Percentiles rank a stretch among this genome's conserved stretches.
These are phyloP conservation scores for Sextonia rubra DNA, from an alignment of 164 flowering plant species.

Conservation along the genomic window DNA sequence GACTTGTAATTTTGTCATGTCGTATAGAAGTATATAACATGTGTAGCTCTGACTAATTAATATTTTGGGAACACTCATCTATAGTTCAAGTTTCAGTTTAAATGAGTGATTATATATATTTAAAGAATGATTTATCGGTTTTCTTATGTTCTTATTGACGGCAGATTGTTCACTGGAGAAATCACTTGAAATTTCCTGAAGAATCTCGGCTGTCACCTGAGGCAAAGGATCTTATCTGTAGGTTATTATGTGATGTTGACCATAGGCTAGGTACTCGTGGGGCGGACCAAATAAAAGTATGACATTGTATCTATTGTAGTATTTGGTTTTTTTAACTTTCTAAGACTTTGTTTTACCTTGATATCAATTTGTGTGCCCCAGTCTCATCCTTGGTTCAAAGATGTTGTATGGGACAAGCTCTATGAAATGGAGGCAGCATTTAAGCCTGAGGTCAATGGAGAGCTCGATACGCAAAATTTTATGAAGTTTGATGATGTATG, in stretches of 20 bases:
- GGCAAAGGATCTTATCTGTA: constrained; percentile 79
- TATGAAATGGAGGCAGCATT: constrained; percentile 93
- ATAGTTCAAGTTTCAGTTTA: background rate
- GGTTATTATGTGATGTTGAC: constrained; percentile 36
- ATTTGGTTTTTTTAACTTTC: background rate
- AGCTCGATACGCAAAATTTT: constrained; percentile 94
- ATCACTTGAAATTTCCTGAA: constrained; percentile 83
- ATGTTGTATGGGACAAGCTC: constrained; percentile 72
- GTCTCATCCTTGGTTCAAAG: constrained; percentile 99
- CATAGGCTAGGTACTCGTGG: constrained; percentile 81
- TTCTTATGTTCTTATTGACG: background rate
- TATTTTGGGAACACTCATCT: background rate
- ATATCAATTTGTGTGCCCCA: constrained; percentile 17
- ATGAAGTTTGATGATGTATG: constrained; percentile 87
- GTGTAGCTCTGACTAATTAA: background rate
- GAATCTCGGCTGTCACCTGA: constrained; percentile 74
- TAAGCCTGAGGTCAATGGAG: constrained; percentile 86
- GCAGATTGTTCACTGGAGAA: constrained; percentile 94
- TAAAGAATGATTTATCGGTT: background rate
- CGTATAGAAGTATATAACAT: background rate
- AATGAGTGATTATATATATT: background rate
- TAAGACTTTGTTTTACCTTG: background rate
- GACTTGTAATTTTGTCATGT: background rate
- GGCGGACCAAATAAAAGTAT: constrained; percentile 73
- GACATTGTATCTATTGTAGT: constrained; percentile 1